A percentile compares a stretch with the other conserved stretches of the same genome.
phyloP scores from a whole-genome alignment of 2,329 filamentous ascomycete species.

The Gaeumannomyces sp. region DNA sequence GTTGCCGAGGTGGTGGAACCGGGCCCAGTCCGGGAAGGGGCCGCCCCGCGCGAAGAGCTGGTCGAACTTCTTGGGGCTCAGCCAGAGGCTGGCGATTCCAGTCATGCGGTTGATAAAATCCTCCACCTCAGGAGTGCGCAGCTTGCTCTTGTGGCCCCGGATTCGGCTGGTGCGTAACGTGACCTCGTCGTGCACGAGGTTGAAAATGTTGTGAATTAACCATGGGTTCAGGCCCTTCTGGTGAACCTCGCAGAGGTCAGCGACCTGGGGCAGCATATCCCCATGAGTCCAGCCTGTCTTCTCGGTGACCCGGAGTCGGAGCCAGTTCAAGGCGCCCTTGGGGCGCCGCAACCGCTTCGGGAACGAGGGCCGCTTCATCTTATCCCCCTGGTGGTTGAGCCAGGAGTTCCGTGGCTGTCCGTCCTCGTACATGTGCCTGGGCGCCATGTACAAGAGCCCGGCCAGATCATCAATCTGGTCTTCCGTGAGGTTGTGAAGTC shows the following conservation, averaged over 20 bases:
- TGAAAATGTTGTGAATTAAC: constrained; percentile 17
- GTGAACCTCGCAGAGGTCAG: constrained; percentile 6
- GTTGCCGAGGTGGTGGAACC: constrained; percentile 12
- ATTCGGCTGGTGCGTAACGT: constrained; percentile 14
- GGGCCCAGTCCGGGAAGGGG: not conserved
- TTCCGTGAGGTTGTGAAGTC: not conserved
- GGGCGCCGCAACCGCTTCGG: constrained; percentile 4
- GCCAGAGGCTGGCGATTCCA: constrained; percentile 16
- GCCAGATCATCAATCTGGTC: not conserved
- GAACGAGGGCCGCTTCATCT: constrained; percentile 3
- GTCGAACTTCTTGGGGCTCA: constrained; percentile 10
- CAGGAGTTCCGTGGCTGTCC: constrained; percentile 2
- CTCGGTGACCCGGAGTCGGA: constrained; percentile 27
- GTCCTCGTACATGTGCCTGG: not conserved
- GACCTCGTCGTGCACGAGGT: constrained; percentile 28
- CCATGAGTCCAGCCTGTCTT: constrained; percentile 13
- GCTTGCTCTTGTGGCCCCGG: constrained; percentile 11
- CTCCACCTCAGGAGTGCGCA: constrained; percentile 3
- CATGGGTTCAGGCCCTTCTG: constrained; percentile 16
- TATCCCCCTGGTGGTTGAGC: constrained; percentile 4
- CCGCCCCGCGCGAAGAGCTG: constrained; percentile 3
- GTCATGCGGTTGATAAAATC: constrained; percentile 18
- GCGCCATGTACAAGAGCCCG: not conserved
- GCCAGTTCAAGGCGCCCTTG: not conserved
- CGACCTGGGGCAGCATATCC: not conserved